Evolutionary conservation across 2,329 filamentous ascomycete genomes (phyloP).

Genomic region (Ophiocordyceps robertsii): DNA sequence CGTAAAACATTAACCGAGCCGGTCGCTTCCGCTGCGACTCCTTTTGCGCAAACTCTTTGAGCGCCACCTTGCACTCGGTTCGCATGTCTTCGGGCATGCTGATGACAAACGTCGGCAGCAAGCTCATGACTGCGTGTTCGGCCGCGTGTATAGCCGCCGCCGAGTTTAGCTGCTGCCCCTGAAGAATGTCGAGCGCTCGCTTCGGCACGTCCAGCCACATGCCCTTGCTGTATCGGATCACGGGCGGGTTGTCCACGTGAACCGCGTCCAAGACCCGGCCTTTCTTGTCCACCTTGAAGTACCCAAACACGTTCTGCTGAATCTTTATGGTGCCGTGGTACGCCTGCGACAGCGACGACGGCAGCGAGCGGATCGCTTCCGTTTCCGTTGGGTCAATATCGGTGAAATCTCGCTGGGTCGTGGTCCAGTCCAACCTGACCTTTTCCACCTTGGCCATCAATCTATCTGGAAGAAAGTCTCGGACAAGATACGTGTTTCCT

Average conservation of each 20-base stretch:
- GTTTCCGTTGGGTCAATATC: constrained; percentile 91
- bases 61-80: constrained; percentile 81
- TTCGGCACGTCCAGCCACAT: constrained; percentile 93
- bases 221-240: constrained; percentile 72
- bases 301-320: constrained; percentile 81
- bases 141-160: constrained; percentile 89
- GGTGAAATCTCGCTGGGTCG: constrained; percentile 81
- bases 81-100: constrained; percentile 82
- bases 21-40: constrained; percentile 67
- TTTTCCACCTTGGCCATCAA: constrained; percentile 77
- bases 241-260: constrained; percentile 83
- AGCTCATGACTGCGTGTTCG: constrained; percentile 75
- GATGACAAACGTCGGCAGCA: constrained; percentile 86
- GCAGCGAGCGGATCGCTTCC: constrained; percentile 66
- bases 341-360: constrained; percentile 49
- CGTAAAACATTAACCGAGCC: constrained; percentile 84
- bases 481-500: constrained; percentile 82
- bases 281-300: constrained; percentile 89
- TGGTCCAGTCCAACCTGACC: constrained; percentile 91
- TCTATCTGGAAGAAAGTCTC: constrained; percentile 70
- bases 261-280: constrained; percentile 82
- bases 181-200: constrained; percentile 64
- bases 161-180: constrained; percentile 58
- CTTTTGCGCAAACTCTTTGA: constrained; percentile 71
- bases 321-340: constrained; percentile 83